These are phyloP conservation scores for Irpex sp. DNA, from an alignment of 1,284 basidiomycete species.

Conservation along the genomic window DNA sequence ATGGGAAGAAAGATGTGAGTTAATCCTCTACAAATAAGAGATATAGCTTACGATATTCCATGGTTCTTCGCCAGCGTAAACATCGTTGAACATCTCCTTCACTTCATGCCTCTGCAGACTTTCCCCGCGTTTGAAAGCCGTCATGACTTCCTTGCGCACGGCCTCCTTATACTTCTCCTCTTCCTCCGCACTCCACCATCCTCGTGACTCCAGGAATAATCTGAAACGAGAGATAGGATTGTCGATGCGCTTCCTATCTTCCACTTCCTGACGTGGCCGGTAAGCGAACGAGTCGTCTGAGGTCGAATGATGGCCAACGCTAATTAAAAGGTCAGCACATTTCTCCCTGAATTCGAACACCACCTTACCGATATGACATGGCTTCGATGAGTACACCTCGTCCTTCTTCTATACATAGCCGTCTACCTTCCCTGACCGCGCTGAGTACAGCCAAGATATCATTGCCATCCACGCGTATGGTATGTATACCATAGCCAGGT, in stretches of 20 bases:
- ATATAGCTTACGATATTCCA: conserved; percentile 73
- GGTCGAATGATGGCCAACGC: conserved; percentile 92
- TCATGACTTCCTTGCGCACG: conserved; percentile 73
- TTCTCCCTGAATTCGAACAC: not conserved
- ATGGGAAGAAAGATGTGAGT: not conserved
- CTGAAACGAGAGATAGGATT: conserved; percentile 88
- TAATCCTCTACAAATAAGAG: conserved; percentile 3
- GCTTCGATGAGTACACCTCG: conserved; percentile 88
- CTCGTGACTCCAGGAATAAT: conserved; percentile 73
- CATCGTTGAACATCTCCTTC: conserved; percentile 81
- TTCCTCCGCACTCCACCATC: conserved; percentile 84
- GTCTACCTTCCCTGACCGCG: conserved; percentile 79
- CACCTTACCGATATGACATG: conserved; percentile 79
- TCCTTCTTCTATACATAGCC: conserved; percentile 73
- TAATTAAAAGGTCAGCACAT: conserved; percentile 20
- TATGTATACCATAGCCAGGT: conserved; percentile 91
- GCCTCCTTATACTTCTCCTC: conserved; percentile 72
- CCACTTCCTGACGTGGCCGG: conserved; percentile 80
- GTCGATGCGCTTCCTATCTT: conserved; percentile 83
- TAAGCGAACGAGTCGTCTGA: conserved; percentile 95
- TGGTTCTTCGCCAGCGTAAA: conserved; percentile 83
- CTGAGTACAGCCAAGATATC: conserved; percentile 85
- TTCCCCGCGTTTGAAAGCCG: conserved; percentile 78
- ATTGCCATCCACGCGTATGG: conserved; percentile 91
- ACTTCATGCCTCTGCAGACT: conserved; percentile 67